Evolutionary conservation across 1,139 yeast genomes (phyloP).

Genomic region (Taphrina sp.): DNA sequence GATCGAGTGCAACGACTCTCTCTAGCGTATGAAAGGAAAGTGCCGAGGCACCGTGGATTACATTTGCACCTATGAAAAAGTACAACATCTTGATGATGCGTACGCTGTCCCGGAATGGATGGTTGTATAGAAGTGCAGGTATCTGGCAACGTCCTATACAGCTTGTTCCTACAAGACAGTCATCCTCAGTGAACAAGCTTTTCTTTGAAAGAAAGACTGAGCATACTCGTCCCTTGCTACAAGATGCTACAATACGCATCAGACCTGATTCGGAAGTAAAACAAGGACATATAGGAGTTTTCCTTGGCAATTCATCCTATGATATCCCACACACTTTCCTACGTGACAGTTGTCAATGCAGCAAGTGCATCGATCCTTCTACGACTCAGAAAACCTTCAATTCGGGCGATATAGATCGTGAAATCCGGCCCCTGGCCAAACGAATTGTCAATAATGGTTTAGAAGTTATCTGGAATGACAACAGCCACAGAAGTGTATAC

Average conservation of each 20-base stretch:
- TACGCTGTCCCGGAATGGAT: too few relatives aligned
- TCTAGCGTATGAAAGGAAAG: too few relatives aligned
- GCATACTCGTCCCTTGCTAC: constrained; percentile 8
- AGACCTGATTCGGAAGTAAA: background rate
- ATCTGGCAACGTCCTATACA: background rate
- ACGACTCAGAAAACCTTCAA: constrained; percentile 67
- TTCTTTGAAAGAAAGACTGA: constrained; percentile 11
- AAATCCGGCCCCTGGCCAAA: constrained; percentile 43
- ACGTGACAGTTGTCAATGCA: constrained; percentile 61
- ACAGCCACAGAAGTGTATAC: constrained; percentile 47
- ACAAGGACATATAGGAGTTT: background rate
- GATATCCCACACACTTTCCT: constrained; percentile 48
- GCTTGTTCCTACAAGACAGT: background rate
- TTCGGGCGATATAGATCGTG: constrained; percentile 52
- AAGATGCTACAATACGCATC: background rate
- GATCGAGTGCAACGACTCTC: too few relatives aligned
- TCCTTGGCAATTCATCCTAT: background rate
- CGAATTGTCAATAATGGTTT: constrained; percentile 45
- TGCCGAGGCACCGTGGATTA: too few relatives aligned
- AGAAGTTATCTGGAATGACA: constrained; percentile 58
- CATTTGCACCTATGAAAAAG: too few relatives aligned
- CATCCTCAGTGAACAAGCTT: constrained; percentile 6
- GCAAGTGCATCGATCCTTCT: constrained; percentile 54
- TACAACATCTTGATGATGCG: too few relatives aligned
- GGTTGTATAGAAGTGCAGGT: too few relatives aligned